phyloP scores from a whole-genome alignment of 2,329 filamentous ascomycete species.

The Alternaria triticimaculans region DNA sequence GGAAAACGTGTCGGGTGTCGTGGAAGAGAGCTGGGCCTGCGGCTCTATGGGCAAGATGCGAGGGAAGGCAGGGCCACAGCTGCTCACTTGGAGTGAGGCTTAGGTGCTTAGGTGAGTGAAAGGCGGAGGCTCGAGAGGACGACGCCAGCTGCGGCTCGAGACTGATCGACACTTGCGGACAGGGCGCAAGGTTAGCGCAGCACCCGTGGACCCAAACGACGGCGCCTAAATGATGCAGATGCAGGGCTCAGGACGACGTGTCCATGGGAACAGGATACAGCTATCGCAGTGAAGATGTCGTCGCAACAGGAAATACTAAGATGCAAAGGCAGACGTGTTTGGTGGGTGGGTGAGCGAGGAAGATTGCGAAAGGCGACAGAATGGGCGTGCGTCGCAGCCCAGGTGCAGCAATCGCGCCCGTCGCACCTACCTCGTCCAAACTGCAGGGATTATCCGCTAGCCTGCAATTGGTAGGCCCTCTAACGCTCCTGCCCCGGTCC shows the following conservation, averaged over 20 bases:
- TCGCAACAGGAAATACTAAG: neutral
- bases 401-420: conserved; percentile 11
- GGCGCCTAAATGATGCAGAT: conserved; percentile 10
- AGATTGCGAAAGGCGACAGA: conserved; percentile 5
- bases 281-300: neutral
- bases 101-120: conserved; percentile 9
- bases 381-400: neutral
- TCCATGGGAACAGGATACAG: neutral
- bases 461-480: conserved; percentile 2
- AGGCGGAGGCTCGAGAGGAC: conserved; percentile 9
- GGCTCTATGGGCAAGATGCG: neutral
- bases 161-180: conserved; percentile 16
- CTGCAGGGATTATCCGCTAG: conserved; percentile 11
- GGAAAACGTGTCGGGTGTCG: neutral
- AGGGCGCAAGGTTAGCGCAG: conserved; percentile 11
- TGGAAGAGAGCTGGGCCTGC: conserved; percentile 1
- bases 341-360: conserved; percentile 3
- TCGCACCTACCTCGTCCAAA: conserved; percentile 6
- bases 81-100: conserved; percentile 17
- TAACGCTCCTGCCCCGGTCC: conserved; percentile 2
- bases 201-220: conserved; percentile 7
- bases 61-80: conserved; percentile 8
- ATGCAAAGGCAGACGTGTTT: neutral
- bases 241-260: conserved; percentile 4
- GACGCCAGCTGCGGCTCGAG: conserved; percentile 17